These are phyloP conservation scores for Backusella circina DNA, from an alignment of 192 early-diverging fungal species.

Conservation along the genomic window DNA sequence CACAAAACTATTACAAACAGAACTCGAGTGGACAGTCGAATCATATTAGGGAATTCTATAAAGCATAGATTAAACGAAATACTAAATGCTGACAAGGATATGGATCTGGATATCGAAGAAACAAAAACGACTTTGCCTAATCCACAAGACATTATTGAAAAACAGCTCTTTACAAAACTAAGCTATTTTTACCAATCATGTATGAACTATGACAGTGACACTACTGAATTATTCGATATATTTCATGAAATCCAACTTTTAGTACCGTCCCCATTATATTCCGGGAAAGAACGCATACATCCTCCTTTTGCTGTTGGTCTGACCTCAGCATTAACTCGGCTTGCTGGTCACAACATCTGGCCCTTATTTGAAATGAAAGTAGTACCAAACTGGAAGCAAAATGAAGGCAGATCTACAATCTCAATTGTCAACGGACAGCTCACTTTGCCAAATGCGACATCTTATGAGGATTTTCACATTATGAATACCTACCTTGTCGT, in stretches of 20 bases:
- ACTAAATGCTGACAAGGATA: not conserved
- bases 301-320: not conserved
- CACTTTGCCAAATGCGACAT: constrained; percentile 56
- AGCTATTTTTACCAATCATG: constrained; percentile 54
- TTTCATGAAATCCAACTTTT: constrained; percentile 34
- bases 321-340: not conserved
- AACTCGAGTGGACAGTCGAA: constrained; percentile 20
- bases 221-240: constrained; percentile 34
- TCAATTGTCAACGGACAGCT: constrained; percentile 49
- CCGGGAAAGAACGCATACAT: not conserved
- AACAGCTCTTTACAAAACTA: constrained; percentile 56
- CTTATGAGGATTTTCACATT: constrained; percentile 51
- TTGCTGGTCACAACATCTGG: constrained; percentile 2
- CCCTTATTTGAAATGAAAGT: constrained; percentile 52
- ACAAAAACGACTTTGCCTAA: constrained; percentile 6
- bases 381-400: constrained; percentile 42
- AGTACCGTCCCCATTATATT: constrained; percentile 8
- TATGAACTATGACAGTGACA: constrained; percentile 46
- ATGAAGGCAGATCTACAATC: constrained; percentile 45
- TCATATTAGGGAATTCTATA: not conserved
- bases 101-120: not conserved
- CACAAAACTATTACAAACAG: constrained; percentile 59
- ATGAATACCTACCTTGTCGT: constrained; percentile 39
- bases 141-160: constrained; percentile 37
- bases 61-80: constrained; percentile 3